Conservation (phyloP, 2,329 filamentous ascomycete genomes). For the Aspergillus puulaauensis region DNA sequence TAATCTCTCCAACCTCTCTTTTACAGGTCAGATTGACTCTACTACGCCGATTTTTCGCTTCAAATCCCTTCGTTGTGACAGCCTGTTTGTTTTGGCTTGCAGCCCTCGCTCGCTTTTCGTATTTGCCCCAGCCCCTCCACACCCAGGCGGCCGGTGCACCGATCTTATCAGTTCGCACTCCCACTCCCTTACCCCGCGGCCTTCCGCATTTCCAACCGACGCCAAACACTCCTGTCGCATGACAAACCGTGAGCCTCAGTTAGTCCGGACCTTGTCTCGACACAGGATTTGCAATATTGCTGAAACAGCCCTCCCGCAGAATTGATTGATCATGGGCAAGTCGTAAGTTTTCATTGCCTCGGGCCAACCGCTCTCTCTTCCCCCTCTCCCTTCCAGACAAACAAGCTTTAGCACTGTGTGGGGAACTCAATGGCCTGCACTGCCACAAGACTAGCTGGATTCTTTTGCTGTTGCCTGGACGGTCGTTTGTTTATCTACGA, state of each 20-base stretch:
- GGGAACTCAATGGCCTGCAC: background rate
- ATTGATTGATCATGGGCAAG: conserved; percentile 34
- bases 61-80: background rate
- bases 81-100: background rate
- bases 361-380: conserved; percentile 4
- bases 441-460: background rate
- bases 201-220: conserved; percentile 13
- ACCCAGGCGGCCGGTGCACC: conserved; percentile 9
- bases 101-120: background rate
- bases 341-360: conserved; percentile 30
- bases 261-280: background rate
- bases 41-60: background rate
- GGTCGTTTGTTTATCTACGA: background rate
- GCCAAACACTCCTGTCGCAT: conserved; percentile 8
- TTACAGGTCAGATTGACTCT: background rate
- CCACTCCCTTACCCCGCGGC: conserved; percentile 21
- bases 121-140: background rate
- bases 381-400: background rate
- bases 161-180: conserved; percentile 19
- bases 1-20: conserved; percentile 5
- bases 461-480: background rate
- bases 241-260: conserved; percentile 4
- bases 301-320: background rate
- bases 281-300: background rate
- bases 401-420: background rate